Percentiles rank a stretch among this genome's conserved stretches.
Conservation (phyloP, 306 rosid species). For the Glycine soja region DNA sequence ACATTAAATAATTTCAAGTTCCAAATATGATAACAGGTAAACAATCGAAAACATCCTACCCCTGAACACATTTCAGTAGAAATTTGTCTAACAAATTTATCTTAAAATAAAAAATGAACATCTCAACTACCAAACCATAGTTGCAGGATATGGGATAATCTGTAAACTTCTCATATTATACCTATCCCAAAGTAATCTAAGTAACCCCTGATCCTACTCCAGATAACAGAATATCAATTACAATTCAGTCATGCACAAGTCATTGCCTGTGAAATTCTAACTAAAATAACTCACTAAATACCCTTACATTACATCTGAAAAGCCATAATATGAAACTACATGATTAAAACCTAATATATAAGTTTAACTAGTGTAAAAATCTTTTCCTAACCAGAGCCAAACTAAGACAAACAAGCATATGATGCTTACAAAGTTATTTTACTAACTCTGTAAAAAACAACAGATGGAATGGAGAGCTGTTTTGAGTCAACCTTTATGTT, state of each 20-base stretch:
- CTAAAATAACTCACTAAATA: constrained; percentile 5
- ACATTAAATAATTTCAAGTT: constrained; percentile 17
- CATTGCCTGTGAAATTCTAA: constrained; percentile 20
- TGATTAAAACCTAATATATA: constrained; percentile 1
- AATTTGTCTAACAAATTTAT: constrained; percentile 10
- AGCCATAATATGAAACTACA: constrained; percentile 16
- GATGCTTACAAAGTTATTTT: background rate
- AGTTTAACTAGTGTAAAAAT: background rate
- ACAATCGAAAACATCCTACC: background rate
- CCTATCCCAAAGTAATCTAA: background rate
- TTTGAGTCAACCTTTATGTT: background rate
- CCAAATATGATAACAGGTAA: constrained; percentile 6
- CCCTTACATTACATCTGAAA: background rate
- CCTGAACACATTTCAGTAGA: background rate
- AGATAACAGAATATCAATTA: constrained; percentile 8
- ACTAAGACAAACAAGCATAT: constrained; percentile 3
- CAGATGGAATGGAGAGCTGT: background rate
- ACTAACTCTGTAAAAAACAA: background rate
- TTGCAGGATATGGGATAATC: background rate
- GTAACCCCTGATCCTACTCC: constrained; percentile 17
- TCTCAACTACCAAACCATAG: too few species aligned
- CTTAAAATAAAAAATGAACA: constrained; percentile 1
- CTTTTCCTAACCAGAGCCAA: background rate
- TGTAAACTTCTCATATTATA: background rate
- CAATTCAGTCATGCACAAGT: constrained; percentile 8